Percentiles rank a stretch among this genome's conserved stretches.
These are phyloP conservation scores for Leishmania tarentolae DNA, from an alignment of 208 protist genomes.

Conservation along the genomic window DNA sequence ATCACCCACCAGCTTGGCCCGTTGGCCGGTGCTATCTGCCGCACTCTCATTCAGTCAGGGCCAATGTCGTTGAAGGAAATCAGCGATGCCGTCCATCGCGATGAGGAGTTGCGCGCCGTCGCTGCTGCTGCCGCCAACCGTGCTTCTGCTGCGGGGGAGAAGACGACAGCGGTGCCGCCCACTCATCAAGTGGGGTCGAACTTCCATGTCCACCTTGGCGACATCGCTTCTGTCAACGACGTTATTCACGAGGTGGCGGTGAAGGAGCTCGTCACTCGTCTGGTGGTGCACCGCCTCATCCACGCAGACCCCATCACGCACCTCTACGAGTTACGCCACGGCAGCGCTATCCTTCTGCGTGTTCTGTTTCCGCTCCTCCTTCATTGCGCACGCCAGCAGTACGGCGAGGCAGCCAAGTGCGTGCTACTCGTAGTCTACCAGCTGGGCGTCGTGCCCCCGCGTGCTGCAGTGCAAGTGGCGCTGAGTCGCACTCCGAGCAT, in stretches of 20 bases:
- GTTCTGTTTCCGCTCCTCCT: slow-evolving; percentile 62
- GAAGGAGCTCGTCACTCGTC: slow-evolving; percentile 71
- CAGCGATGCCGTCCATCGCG: slow-evolving; percentile 22
- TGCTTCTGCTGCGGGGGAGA: slow-evolving; percentile 27
- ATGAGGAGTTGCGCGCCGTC: slow-evolving; percentile 31
- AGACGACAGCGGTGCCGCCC: slow-evolving; percentile 15
- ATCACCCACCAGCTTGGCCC: slow-evolving; percentile 50
- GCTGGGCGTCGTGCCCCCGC: slow-evolving; percentile 53
- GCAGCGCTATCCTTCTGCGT: slow-evolving; percentile 63
- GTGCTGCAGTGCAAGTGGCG: slow-evolving; percentile 45
- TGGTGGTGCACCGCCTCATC: slow-evolving; percentile 77
- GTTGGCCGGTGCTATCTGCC: slow-evolving; percentile 44
- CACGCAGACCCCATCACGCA: slow-evolving; percentile 27
- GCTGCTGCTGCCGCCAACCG: slow-evolving; percentile 27
- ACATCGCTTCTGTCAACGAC: slow-evolving; percentile 14
- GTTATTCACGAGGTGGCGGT: slow-evolving; percentile 61
- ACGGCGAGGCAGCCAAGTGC: slow-evolving; percentile 59
- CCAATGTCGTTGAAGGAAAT: slow-evolving; percentile 36
- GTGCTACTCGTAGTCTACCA: slow-evolving; percentile 57
- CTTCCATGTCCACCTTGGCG: slow-evolving; percentile 19
- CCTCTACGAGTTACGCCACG: slow-evolving; percentile 56
- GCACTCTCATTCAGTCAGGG: slow-evolving; percentile 29
- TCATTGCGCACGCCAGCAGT: slow-evolving; percentile 48
- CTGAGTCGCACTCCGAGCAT: slow-evolving; percentile 39
- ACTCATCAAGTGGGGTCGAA: slow-evolving; percentile 26